Percentiles rank a stretch among this genome's conserved stretches.
phyloP scores from a whole-genome alignment of 148 eudicot genomes.

The Heliosperma pusillum region DNA sequence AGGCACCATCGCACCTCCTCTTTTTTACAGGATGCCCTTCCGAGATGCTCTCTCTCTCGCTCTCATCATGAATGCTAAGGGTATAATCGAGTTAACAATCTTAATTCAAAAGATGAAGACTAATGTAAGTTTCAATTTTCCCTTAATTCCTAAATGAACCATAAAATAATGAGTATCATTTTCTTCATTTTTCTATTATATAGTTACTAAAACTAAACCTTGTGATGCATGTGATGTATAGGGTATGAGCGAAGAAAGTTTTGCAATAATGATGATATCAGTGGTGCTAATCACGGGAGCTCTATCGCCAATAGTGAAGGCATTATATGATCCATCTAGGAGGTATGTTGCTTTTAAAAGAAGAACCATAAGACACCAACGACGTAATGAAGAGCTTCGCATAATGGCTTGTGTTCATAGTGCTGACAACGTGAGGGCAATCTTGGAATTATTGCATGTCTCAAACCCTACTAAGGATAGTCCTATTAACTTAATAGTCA shows the following conservation, averaged over 20 bases:
- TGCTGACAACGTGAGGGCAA: conserved; percentile 35
- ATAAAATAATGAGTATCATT: too few species aligned
- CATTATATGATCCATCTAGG: conserved; percentile 47
- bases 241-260: conserved; percentile 43
- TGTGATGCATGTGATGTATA: conserved; percentile 29
- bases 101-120: conserved; percentile 28
- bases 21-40: conserved; percentile 41
- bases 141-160: not conserved
- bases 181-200: not conserved
- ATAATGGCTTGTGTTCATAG: conserved; percentile 48
- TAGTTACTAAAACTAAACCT: not conserved
- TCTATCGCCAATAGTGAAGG: conserved; percentile 44
- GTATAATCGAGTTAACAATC: conserved; percentile 38
- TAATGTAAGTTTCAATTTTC: conserved; percentile 25
- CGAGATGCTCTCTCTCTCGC: conserved; percentile 45
- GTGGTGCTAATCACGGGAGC: conserved; percentile 41
- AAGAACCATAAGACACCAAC: conserved; percentile 42
- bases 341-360: conserved; percentile 49
- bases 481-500: conserved; percentile 35
- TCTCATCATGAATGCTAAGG: conserved; percentile 48
- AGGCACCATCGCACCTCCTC: conserved; percentile 38
- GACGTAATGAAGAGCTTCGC: conserved; percentile 49
- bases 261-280: conserved; percentile 42
- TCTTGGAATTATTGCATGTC: conserved; percentile 43
- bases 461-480: conserved; percentile 37